These are phyloP conservation scores for Fusarium kyushuense DNA, from an alignment of 2,329 filamentous ascomycete species.

Conservation along the genomic window DNA sequence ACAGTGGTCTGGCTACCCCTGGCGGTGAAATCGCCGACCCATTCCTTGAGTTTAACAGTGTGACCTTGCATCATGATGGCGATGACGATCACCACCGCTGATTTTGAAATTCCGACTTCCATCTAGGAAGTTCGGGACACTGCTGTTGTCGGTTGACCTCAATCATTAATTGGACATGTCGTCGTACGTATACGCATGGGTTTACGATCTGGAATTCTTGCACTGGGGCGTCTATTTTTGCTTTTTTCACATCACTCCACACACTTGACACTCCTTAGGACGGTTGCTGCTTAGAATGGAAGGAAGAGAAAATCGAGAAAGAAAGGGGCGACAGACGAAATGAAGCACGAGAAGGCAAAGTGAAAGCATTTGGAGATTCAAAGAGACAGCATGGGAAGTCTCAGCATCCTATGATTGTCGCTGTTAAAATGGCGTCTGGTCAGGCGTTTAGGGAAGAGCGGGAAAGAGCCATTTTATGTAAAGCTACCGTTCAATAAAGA, in stretches of 20 bases:
- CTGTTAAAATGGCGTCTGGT: constrained; percentile 47
- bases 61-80: constrained; percentile 95
- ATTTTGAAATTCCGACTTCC: constrained; percentile 4
- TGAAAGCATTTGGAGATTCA: constrained; percentile 11
- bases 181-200: constrained; percentile 42
- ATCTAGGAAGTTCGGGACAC: constrained; percentile 16
- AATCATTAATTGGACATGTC: constrained; percentile 32
- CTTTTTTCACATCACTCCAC: constrained; percentile 37
- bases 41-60: constrained; percentile 98
- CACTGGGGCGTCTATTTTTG: constrained; percentile 40
- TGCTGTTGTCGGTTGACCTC: constrained; percentile 16
- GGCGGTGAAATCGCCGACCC: constrained; percentile 86
- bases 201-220: constrained; percentile 44
- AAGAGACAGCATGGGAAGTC: constrained; percentile 28
- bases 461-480: constrained; percentile 51
- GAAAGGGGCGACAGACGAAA: background rate
- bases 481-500: constrained; percentile 44
- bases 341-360: constrained; percentile 2
- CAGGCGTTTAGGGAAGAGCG: constrained; percentile 51
- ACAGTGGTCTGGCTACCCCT: constrained; percentile 87
- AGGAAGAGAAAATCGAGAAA: constrained; percentile 2
- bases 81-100: constrained; percentile 69
- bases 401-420: constrained; percentile 42
- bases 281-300: constrained; percentile 18
- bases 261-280: constrained; percentile 45